Evolutionary conservation across 129 eudicot species (phyloP).

Genomic region (Helichrysum umbraculigerum): DNA sequence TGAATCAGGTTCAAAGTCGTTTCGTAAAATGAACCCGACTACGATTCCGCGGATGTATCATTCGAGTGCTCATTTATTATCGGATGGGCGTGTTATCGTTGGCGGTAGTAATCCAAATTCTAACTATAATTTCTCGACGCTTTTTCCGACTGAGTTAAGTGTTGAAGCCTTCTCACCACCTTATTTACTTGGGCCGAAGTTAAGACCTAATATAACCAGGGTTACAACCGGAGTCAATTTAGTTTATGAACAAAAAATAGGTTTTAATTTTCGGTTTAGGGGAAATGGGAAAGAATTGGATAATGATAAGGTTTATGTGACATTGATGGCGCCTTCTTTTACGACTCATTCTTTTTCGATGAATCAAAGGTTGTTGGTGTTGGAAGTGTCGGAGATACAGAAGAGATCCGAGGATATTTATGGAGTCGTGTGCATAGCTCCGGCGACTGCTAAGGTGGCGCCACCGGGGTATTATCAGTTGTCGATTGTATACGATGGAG

Average conservation of each 20-base stretch:
- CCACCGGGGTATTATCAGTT: slow-evolving; percentile 51
- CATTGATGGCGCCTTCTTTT: slow-evolving; percentile 54
- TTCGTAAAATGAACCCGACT: slow-evolving; percentile 38
- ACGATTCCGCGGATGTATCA: slow-evolving; percentile 63
- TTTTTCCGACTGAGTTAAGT: slow-evolving; percentile 51
- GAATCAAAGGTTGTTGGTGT: slow-evolving; percentile 46
- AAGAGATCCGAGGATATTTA: slow-evolving; percentile 18
- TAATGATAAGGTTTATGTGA: slow-evolving; percentile 22
- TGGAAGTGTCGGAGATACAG: slow-evolving; percentile 28
- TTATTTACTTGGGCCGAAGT: slow-evolving; percentile 29
- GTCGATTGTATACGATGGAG: slow-evolving; percentile 39
- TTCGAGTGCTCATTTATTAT: slow-evolving; percentile 56
- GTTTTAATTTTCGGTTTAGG: slow-evolving; percentile 31
- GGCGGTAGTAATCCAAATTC: slow-evolving; percentile 59
- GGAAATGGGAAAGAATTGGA: slow-evolving; percentile 16
- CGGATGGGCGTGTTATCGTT: slow-evolving; percentile 63
- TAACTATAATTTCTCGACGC: slow-evolving; percentile 40
- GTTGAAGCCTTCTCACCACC: slow-evolving; percentile 51
- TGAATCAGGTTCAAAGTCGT: slow-evolving; percentile 34
- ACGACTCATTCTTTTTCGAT: slow-evolving; percentile 52
- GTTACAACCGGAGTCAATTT: slow-evolving; percentile 26
- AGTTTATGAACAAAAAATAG: slow-evolving; percentile 19
- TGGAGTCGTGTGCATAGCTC: slow-evolving; percentile 25
- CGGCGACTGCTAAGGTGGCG: slow-evolving; percentile 34
- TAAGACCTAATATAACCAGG: slow-evolving; percentile 36